Conservation (phyloP, 148 eudicot genomes). For the Camellia sinensis region DNA sequence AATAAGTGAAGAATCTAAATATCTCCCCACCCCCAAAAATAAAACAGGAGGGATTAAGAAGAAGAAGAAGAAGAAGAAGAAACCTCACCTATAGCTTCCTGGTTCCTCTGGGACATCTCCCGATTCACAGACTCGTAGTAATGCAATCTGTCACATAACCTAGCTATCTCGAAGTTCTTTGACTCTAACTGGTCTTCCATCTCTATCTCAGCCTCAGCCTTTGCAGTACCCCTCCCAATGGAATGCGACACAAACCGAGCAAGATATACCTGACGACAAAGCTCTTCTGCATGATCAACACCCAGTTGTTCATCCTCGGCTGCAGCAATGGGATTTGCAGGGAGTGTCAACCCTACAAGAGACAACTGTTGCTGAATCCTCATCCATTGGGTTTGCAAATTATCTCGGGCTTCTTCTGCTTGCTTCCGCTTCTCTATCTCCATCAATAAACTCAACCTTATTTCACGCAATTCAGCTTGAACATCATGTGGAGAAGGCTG, state of each 20-base stretch:
- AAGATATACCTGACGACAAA: conserved; percentile 62
- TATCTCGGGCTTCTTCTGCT: conserved; percentile 62
- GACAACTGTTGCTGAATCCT: conserved; percentile 53
- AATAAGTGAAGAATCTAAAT: not conserved
- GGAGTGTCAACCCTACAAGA: conserved; percentile 67
- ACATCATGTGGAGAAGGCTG: conserved; percentile 46
- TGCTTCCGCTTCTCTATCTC: conserved; percentile 94
- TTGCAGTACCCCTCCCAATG: conserved; percentile 75
- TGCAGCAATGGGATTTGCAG: conserved; percentile 41
- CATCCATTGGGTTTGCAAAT: conserved; percentile 64
- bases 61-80: not conserved
- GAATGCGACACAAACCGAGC: conserved; percentile 70
- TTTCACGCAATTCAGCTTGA: conserved; percentile 75
- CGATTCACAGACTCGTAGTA: conserved; percentile 88
- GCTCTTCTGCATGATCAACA: conserved; percentile 49
- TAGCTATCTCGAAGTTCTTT: conserved; percentile 92
- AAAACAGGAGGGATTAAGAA: too few relatives aligned
- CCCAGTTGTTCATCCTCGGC: conserved; percentile 36
- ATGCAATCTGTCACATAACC: conserved; percentile 73
- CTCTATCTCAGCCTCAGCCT: conserved; percentile 77
- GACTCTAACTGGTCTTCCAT: conserved; percentile 73
- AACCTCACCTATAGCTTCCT: conserved; percentile 83
- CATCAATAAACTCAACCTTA: conserved; percentile 68
- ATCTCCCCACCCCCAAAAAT: too few relatives aligned
- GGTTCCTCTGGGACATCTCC: conserved; percentile 99